Evolutionary conservation across 2,329 filamentous ascomycete species (phyloP), one percentile per base, ranked within the genome.

Genomic region (Scedosporium minutisporum): DNA sequence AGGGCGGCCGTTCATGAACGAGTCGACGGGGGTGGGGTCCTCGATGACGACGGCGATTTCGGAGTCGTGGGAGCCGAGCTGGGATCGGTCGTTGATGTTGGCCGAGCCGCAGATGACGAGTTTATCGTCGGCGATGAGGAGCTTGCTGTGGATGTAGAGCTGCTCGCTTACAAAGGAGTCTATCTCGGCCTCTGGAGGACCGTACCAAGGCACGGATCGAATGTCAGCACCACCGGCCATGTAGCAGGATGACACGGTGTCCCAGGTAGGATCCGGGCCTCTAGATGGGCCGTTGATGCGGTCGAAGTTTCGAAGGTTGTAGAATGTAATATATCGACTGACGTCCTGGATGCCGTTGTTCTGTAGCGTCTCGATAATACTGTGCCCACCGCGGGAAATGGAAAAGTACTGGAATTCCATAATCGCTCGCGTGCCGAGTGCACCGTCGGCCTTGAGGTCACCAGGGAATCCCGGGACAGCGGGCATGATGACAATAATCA

Each of bases 11-110:
- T 87, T 82, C 90, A 96, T 96, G 64, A 74, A 76, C 18, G 86
- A 87, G 14, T 89, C 83, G 16, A 96, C 78, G 1, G 86, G 78
- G 1, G 87, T 84, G 1, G 85, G 83, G 71, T 96, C 91, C 72
- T 95, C 88, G 69, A 96, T 90, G 63, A 96, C 82, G 66, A 96
- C 89, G n/a, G 91, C 91, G 62, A 96, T 91, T 72, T 96, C 92
- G 1, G 87, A 91, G 75, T 96, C 92, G 74, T 95, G 91, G 63
- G 85, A 82, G 42, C 91, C 91, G 3, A 96, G 83, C 76, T 96
- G 90, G 3, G 88, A 93, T 64, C 82, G 78, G 68, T 84, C 80
- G 70, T 86, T 84, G 63, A 84, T 74, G 69, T 82, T 82, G 66
- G 80, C 81, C 12, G 75, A 91, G 65, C 92, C 91, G 71, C 89